phyloP scores from a whole-genome alignment of 371 early-diverging fungal genomes.

The Lichtheimia hyalospora region DNA sequence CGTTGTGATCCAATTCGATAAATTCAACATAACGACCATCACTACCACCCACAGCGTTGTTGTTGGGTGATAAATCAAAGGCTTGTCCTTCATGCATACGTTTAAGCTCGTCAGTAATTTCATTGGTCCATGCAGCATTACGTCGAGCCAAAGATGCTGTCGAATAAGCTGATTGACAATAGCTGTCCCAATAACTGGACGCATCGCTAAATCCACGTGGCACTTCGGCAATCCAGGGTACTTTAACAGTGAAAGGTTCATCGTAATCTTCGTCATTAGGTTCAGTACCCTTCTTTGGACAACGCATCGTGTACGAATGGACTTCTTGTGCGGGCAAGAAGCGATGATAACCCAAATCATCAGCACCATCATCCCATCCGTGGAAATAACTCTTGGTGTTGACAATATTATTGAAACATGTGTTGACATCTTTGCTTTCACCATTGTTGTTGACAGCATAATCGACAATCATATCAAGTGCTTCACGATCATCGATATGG shows the following conservation, averaged over 20 bases:
- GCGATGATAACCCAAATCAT: conserved; percentile 55
- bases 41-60: conserved; percentile 24
- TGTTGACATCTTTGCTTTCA: conserved; percentile 54
- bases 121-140: conserved; percentile 12
- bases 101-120: conserved; percentile 32
- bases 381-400: conserved; percentile 56
- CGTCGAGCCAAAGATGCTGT: conserved; percentile 14
- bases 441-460: conserved; percentile 58
- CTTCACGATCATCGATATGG: conserved; percentile 45
- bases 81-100: conserved; percentile 39
- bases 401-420: conserved; percentile 54
- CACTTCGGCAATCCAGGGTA: conserved; percentile 53
- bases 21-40: conserved; percentile 41
- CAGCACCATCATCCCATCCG: conserved; percentile 57
- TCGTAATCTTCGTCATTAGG: conserved; percentile 44
- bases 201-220: conserved; percentile 35
- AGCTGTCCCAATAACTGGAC: conserved; percentile 39
- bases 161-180: conserved; percentile 39
- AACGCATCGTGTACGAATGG: conserved; percentile 46
- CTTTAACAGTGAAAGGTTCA: conserved; percentile 46
- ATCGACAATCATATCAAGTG: conserved; percentile 51
- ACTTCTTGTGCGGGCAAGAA: conserved; percentile 53
- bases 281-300: conserved; percentile 39
- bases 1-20: conserved; percentile 30
- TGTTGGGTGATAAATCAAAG: conserved; percentile 20